phyloP scores from a whole-genome alignment of 257 asterid genomes.

The Capsicum rhomboideum region DNA sequence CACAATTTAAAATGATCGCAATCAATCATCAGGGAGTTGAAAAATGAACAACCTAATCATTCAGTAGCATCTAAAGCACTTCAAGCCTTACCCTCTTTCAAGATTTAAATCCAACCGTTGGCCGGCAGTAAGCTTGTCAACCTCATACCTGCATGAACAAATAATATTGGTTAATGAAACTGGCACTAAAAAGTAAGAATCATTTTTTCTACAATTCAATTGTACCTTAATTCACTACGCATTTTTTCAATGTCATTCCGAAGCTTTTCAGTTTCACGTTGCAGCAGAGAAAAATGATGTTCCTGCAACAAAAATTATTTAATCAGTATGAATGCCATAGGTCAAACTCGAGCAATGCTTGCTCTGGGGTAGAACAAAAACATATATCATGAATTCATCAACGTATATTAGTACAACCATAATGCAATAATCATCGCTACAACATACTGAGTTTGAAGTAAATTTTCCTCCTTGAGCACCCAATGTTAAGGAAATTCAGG shows the following conservation, averaged over 20 bases:
- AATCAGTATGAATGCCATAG: not conserved
- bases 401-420: not conserved
- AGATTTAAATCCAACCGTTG: conserved; percentile 66
- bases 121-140: conserved; percentile 53
- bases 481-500: not conserved
- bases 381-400: no score
- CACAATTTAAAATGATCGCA: not conserved
- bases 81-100: conserved; percentile 39
- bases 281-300: conserved; percentile 55
- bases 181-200: not conserved
- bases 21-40: not conserved
- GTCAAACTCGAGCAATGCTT: not conserved
- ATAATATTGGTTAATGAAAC: not conserved
- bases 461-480: not conserved
- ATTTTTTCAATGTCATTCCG: conserved; percentile 52
- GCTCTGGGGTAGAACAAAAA: not conserved
- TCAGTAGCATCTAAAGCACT: not conserved
- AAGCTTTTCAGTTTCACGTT: conserved; percentile 58
- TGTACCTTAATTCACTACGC: conserved; percentile 59
- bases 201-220: not conserved
- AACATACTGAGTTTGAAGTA: not conserved
- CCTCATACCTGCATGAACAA: conserved; percentile 36
- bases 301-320: conserved; percentile 26
- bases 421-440: not conserved
- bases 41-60: not conserved